These are phyloP conservation scores for Fusarium compactum DNA, from an alignment of 2,329 filamentous ascomycete genomes.

Conservation along the genomic window DNA sequence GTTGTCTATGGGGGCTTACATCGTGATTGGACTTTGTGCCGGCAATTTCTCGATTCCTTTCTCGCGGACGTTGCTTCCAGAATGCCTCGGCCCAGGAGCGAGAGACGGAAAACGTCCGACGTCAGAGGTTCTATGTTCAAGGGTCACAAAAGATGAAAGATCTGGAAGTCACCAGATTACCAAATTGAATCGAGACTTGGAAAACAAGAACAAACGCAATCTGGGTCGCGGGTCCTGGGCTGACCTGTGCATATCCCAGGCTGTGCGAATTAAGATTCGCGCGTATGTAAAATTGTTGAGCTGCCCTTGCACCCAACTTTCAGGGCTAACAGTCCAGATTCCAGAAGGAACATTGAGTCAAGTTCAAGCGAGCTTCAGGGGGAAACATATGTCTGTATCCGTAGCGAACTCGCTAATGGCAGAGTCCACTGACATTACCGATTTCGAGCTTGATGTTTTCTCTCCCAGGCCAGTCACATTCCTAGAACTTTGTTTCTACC, in stretches of 20 bases:
- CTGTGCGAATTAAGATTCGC: constrained; percentile 31
- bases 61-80: constrained; percentile 16
- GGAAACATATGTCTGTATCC: neutral
- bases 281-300: constrained; percentile 38
- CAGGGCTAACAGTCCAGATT: constrained; percentile 9
- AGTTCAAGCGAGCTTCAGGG: neutral
- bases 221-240: constrained; percentile 11
- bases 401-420: neutral
- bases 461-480: neutral
- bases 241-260: constrained; percentile 21
- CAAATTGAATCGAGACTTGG: constrained; percentile 19
- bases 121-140: constrained; percentile 17
- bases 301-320: constrained; percentile 10
- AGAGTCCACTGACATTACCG: neutral
- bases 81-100: constrained; percentile 40
- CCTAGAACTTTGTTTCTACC: neutral
- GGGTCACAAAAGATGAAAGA: constrained; percentile 11
- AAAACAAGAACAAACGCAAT: constrained; percentile 8
- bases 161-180: constrained; percentile 29
- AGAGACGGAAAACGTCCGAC: constrained; percentile 24
- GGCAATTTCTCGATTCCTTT: constrained; percentile 27
- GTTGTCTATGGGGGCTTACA: neutral
- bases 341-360: constrained; percentile 23
- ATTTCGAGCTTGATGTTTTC: neutral
- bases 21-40: constrained; percentile 14